Evolutionary conservation across 2,329 filamentous ascomycete species (phyloP).

Genomic region (Fusarium ambrosium): DNA sequence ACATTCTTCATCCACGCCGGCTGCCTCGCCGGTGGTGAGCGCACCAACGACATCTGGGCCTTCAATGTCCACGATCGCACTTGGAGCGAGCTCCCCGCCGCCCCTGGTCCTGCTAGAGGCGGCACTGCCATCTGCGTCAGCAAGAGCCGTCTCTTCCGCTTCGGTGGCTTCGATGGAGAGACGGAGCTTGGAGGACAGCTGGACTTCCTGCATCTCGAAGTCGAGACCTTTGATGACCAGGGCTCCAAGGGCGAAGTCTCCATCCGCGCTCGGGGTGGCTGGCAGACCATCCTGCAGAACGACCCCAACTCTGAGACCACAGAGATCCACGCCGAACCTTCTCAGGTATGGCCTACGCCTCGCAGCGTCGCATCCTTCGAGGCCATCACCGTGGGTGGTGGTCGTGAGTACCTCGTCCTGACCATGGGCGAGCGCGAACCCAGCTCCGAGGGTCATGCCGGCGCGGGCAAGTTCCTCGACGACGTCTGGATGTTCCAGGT

Average conservation of each 20-base stretch:
- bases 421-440: slow-evolving; percentile 69
- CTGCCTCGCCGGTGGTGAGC: slow-evolving; percentile 72
- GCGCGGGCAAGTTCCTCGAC: slow-evolving; percentile 66
- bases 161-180: slow-evolving; percentile 83
- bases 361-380: slow-evolving; percentile 69
- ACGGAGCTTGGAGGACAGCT: slow-evolving; percentile 78
- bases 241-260: slow-evolving; percentile 63
- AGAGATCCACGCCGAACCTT: slow-evolving; percentile 52
- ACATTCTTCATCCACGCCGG: slow-evolving; percentile 84
- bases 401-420: slow-evolving; percentile 73
- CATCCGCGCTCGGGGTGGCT: slow-evolving; percentile 64
- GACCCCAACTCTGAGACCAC: slow-evolving; percentile 51
- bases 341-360: slow-evolving; percentile 63
- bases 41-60: slow-evolving; percentile 80
- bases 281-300: slow-evolving; percentile 65
- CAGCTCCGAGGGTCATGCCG: slow-evolving; percentile 62
- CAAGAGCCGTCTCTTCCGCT: slow-evolving; percentile 77
- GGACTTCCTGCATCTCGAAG: slow-evolving; percentile 72
- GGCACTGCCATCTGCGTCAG: slow-evolving; percentile 77
- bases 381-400: slow-evolving; percentile 69
- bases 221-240: slow-evolving; percentile 69
- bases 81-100: slow-evolving; percentile 78
- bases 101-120: slow-evolving; percentile 75
- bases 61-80: slow-evolving; percentile 75
- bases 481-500: slow-evolving; percentile 77